Evolutionary conservation across 768 basidiomycete species (phyloP).

Genomic region (Rossbeevera mucosa): DNA sequence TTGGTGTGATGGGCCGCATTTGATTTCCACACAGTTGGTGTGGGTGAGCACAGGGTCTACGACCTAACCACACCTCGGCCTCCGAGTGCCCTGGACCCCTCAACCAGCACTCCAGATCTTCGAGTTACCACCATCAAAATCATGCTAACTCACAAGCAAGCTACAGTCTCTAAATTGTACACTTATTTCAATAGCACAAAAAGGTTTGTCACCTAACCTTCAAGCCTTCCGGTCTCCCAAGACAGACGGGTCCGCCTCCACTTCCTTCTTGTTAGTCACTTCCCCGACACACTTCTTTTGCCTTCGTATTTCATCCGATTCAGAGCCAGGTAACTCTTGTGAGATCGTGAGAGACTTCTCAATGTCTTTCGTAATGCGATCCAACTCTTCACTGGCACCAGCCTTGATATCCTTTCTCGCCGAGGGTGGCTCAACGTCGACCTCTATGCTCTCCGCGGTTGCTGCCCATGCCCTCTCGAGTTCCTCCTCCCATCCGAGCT

Average conservation of each 20-base stretch:
- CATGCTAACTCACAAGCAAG: not conserved
- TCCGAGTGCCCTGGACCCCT: not conserved
- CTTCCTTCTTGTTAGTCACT: not conserved
- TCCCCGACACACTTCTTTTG: not conserved
- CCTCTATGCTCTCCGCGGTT: constrained; percentile 36
- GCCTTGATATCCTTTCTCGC: constrained; percentile 6
- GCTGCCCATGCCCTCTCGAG: constrained; percentile 51
- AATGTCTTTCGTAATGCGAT: constrained; percentile 23
- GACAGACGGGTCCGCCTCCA: not conserved
- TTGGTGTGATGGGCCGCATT: not conserved
- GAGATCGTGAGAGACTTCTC: constrained; percentile 20
- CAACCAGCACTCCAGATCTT: not conserved
- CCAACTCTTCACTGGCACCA: constrained; percentile 22
- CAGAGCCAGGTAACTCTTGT: not conserved
- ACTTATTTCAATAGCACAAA: too few relatives aligned
- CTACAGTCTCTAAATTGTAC: not conserved
- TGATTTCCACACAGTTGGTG: not conserved
- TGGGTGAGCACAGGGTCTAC: not conserved
- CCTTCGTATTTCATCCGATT: not conserved
- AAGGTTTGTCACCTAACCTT: not conserved
- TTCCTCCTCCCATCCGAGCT: constrained; percentile 73
- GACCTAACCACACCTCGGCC: not conserved
- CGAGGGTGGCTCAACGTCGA: constrained; percentile 1
- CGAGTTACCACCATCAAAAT: too few relatives aligned
- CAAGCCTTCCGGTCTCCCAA: constrained; percentile 9